phyloP scores from a whole-genome alignment of 2,329 filamentous ascomycete species.

The Claviceps spartinae region DNA sequence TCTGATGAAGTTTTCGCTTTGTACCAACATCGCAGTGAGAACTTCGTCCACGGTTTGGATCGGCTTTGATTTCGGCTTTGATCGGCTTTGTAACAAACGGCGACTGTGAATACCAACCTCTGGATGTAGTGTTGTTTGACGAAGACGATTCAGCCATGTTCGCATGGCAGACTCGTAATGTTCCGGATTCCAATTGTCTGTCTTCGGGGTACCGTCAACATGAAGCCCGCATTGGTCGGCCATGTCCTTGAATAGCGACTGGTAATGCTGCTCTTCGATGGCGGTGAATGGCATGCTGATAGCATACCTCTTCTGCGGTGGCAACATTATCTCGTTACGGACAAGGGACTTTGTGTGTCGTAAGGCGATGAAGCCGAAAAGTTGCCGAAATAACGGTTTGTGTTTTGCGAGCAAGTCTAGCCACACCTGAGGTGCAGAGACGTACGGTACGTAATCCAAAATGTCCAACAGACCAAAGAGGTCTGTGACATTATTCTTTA shows the following conservation, averaged over 20 bases:
- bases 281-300: conserved; percentile 84
- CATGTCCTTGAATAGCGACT: conserved; percentile 62
- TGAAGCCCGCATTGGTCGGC: conserved; percentile 54
- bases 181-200: conserved; percentile 51
- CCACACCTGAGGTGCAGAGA: conserved; percentile 52
- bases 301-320: conserved; percentile 71
- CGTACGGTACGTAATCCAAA: conserved; percentile 65
- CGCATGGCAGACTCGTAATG: conserved; percentile 61
- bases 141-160: conserved; percentile 59
- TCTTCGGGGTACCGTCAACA: conserved; percentile 46
- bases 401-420: conserved; percentile 47
- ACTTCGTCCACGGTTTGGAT: conserved; percentile 78
- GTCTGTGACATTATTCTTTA: conserved; percentile 66
- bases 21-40: conserved; percentile 80
- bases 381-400: conserved; percentile 47
- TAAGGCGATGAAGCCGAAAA: conserved; percentile 62
- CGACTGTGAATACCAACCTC: conserved; percentile 60
- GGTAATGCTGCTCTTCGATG: conserved; percentile 83
- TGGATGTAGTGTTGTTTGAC: conserved; percentile 76
- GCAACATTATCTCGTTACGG: conserved; percentile 63
- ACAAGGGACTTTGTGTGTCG: conserved; percentile 78
- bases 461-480: conserved; percentile 72
- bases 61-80: conserved; percentile 52
- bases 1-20: conserved; percentile 55
- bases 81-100: conserved; percentile 49